Evolutionary conservation across 345 rosid species (phyloP), one percentile per base, ranked within the genome.

Genomic region (Lepidium aucheri): DNA sequence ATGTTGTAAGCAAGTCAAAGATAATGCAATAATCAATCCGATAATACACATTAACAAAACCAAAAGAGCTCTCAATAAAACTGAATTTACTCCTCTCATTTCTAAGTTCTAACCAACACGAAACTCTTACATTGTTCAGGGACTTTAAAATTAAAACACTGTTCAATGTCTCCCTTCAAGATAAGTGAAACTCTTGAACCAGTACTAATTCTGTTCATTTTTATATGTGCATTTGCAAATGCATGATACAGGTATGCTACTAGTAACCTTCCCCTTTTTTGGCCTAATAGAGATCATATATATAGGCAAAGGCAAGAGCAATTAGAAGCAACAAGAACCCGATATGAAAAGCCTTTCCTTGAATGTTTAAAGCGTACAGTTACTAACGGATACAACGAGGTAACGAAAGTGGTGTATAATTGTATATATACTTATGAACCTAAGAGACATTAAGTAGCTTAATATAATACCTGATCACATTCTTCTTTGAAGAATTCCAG

Each of bases 401-500:
- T 8, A 40, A 17, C n/a, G 13, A 24, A 35, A 46, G 2, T 17
- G 0, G 36, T 1, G n/a, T n/a, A n/a, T n/a, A n/a, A n/a, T n/a
- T n/a, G 9, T 28, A 43, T 9, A 33, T 4, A 52, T 14, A 44
- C n/a, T 13, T 1, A 44, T 61, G 74, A 12, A 8, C 12, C 54
- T 44, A 39, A 24, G 43, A 17, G 34, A 68, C 30, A 32, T 5
- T 24, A 9, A 11, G 10, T 46, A 45, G 30, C 32, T 16, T 0
- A 9, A 4, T 9, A 34, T 22, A 42, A n/a, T 74, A 88, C 96
- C 95, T 83, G 79, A 4, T 83, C 88, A 66, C 91, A 88, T 80
- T 91, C 95, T 73, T 88, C 91, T 80, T 77, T 77, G 60, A 91
- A 86, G 72, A 88, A 91, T 36, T 86, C 81, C 5, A 91, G 86